These are phyloP conservation scores for Chlamydomonas eustigma DNA, from an alignment of 139 green algal genomes.

Conservation along the genomic window DNA sequence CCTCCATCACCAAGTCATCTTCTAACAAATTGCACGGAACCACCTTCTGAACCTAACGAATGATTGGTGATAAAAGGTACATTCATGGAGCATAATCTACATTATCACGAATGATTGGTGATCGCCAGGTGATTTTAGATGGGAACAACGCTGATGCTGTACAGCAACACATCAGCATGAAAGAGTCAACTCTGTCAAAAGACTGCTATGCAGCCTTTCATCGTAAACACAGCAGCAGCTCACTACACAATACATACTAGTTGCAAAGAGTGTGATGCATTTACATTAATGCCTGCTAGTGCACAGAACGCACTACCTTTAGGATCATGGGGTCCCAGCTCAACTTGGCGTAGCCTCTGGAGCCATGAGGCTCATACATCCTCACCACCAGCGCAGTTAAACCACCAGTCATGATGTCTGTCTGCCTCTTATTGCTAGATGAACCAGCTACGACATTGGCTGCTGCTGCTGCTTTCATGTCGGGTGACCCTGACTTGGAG, in stretches of 20 bases:
- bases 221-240: background rate
- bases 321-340: background rate
- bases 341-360: background rate
- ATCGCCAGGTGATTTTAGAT: too few species aligned
- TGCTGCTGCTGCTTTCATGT: background rate
- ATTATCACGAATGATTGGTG: too few species aligned
- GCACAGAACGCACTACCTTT: background rate
- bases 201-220: too few species aligned
- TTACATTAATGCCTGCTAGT: background rate
- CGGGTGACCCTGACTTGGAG: too few species aligned
- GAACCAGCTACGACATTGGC: background rate
- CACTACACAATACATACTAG: background rate
- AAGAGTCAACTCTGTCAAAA: too few species aligned
- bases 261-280: background rate
- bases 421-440: too few species aligned
- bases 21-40: background rate
- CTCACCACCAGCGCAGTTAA: background rate
- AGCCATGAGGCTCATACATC: constrained; percentile 32
- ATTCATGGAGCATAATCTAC: too few species aligned
- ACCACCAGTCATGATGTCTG: too few species aligned
- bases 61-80: too few species aligned
- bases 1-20: too few species aligned
- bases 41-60: background rate
- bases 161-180: too few species aligned
- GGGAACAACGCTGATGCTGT: too few species aligned